Evolutionary conservation across 1,284 basidiomycete species (phyloP), one percentile per base, ranked within the genome.

Genomic region (Stereum hirsutum): DNA sequence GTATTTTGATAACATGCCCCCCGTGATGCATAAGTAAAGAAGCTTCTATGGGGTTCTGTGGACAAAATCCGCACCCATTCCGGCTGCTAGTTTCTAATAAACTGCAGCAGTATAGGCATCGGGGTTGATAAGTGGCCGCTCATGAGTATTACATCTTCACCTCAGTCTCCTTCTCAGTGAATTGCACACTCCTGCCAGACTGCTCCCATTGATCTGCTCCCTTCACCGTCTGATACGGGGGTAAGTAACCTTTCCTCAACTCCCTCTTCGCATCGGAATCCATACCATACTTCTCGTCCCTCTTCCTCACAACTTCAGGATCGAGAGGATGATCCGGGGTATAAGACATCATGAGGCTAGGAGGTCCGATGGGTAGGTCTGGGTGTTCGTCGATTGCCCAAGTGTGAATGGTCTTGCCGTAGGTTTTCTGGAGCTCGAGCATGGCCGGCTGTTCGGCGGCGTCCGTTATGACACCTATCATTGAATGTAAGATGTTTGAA

Each of bases 351-450:
- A 72, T 71, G 36, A 75, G 58, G 41, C 62, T 57, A 2, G 71
- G 70, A 6, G 54, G 70, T 12, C 72, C 73, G 26, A 77, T 57
- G 2, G 74, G 74, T 3, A 76, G 52, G 27, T 72, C 62, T 0
- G 72, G 66, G 41, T 62, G 43, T 12, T 56, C 55, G 49, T 75
- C 72, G 45, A 55, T 58, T 15, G 54, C 60, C 69, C 72, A 72
- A 6, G 69, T 72, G 43, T 72, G 70, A 20, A 72, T 67, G 1
- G 68, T 68, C 60, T 75, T 76, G 39, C 71, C 73, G 47, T 74
- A 75, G 1, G 69, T 71, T 42, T 61, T 59, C 46, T 75, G 69
- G 2, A 74, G 55, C 45, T 70, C 64, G 4, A 65, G 56, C 70
- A 75, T 74, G 0, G 64, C 63, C 0, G 64, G 64, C 44, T 68